Percentiles rank a stretch among this genome's conserved stretches.
Evolutionary conservation across 495 filamentous ascomycete species (phyloP).

Genomic region (Tuber microsphaerosporum): DNA sequence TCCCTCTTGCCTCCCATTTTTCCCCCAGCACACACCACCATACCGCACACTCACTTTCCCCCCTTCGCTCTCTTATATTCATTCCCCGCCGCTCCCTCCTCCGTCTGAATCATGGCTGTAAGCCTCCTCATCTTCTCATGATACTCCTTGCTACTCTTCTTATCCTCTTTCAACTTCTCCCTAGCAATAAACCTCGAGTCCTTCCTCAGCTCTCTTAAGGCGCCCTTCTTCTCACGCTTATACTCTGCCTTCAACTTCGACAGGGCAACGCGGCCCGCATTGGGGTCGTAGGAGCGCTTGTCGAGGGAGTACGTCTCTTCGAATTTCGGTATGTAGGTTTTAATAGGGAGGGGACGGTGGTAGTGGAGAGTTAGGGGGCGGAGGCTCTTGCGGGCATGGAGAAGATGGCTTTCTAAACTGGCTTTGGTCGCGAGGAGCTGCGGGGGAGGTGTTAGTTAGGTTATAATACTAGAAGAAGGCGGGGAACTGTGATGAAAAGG

Average conservation of each 20-base stretch:
- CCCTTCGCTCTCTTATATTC: constrained; percentile 80
- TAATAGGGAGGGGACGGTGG: constrained; percentile 82
- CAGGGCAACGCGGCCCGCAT: constrained; percentile 74
- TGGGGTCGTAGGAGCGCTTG: constrained; percentile 83
- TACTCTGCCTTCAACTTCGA: constrained; percentile 77
- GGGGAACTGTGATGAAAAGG: background rate
- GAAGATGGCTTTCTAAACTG: constrained; percentile 49
- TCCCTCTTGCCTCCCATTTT: background rate
- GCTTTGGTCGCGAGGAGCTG: constrained; percentile 44
- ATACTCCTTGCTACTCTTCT: constrained; percentile 79
- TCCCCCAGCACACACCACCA: background rate
- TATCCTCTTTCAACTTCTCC: constrained; percentile 84
- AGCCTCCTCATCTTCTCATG: constrained; percentile 89
- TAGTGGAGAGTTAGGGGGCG: constrained; percentile 80
- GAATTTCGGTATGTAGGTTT: constrained; percentile 85
- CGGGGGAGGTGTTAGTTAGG: constrained; percentile 9
- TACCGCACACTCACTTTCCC: constrained; percentile 45
- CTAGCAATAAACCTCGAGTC: constrained; percentile 85
- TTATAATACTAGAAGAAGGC: background rate
- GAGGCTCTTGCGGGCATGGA: constrained; percentile 55
- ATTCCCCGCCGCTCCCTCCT: constrained; percentile 80
- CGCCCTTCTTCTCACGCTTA: constrained; percentile 92
- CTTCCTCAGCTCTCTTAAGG: constrained; percentile 87
- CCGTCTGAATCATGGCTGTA: constrained; percentile 87
- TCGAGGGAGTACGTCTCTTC: constrained; percentile 89